Percentiles rank a stretch among this genome's conserved stretches.
Evolutionary conservation across 257 asterid species (phyloP).

Genomic region (Rhazya stricta): DNA sequence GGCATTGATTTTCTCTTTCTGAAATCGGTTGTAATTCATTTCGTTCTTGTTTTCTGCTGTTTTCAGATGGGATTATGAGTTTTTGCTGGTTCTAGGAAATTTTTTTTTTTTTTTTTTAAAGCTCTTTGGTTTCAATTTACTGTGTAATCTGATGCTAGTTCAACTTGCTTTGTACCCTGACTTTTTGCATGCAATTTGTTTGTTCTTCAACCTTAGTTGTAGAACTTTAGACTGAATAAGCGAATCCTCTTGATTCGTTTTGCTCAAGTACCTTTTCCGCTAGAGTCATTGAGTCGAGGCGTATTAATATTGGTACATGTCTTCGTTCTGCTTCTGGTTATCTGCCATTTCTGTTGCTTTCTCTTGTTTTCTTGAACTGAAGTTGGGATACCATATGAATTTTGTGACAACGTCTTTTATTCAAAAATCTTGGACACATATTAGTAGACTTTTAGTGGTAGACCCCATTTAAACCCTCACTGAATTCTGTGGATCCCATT

Average conservation of each 20-base stretch:
- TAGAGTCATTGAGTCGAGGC: background rate
- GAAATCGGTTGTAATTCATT: conserved; percentile 2
- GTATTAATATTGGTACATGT: conserved; percentile 1
- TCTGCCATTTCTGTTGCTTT: conserved; percentile 14
- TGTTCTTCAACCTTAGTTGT: conserved; percentile 15
- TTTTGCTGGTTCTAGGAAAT: background rate
- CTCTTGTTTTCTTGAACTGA: conserved; percentile 20
- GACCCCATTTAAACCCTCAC: conserved; percentile 33
- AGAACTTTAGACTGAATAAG: background rate
- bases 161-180: background rate
- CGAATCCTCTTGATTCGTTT: background rate
- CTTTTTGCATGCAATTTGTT: conserved; percentile 43
- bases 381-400: conserved; percentile 21
- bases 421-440: conserved; percentile 14
- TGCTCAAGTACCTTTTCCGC: background rate
- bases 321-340: conserved; percentile 4
- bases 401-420: conserved; percentile 17
- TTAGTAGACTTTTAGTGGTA: conserved; percentile 25
- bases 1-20: conserved; percentile 13
- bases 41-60: conserved; percentile 10
- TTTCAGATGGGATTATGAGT: conserved; percentile 19
- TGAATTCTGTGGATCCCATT: conserved; percentile 49
- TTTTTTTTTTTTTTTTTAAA: background rate
- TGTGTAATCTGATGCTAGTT: background rate
- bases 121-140: conserved; percentile 2